Evolutionary conservation across 2,329 filamentous ascomycete genomes (phyloP).

Genomic region (Aureobasidium sp.): DNA sequence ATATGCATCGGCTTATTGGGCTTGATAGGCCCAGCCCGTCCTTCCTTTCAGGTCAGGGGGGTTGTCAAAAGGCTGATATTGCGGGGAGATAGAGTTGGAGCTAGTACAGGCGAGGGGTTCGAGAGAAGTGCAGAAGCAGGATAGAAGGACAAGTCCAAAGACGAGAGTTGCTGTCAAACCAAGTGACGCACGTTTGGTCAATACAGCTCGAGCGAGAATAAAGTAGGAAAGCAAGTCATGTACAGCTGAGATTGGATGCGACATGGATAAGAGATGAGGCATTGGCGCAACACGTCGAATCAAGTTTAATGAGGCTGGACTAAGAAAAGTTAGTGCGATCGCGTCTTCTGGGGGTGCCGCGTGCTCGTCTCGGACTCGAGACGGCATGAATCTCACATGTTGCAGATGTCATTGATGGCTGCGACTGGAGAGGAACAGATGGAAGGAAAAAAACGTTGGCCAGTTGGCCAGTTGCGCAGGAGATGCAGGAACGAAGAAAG

Average conservation of each 20-base stretch:
- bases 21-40: conserved; percentile 8
- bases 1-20: background rate
- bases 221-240: background rate
- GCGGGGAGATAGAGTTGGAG: conserved; percentile 8
- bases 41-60: background rate
- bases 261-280: conserved; percentile 13
- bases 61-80: background rate
- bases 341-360: conserved; percentile 7
- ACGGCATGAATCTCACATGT: background rate
- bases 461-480: conserved; percentile 10
- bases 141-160: background rate
- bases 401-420: conserved; percentile 5
- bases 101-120: conserved; percentile 4
- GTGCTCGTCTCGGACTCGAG: conserved; percentile 7
- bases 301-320: conserved; percentile 13
- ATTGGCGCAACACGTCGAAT: conserved; percentile 9
- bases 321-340: conserved; percentile 9
- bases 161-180: background rate
- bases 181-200: background rate
- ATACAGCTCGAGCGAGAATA: background rate
- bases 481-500: conserved; percentile 7
- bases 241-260: background rate
- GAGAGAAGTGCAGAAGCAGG: background rate
- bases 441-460: background rate
- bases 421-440: background rate